Evolutionary conservation across 2,329 filamentous ascomycete genomes (phyloP).

Genomic region (Aureobasidium sp.): DNA sequence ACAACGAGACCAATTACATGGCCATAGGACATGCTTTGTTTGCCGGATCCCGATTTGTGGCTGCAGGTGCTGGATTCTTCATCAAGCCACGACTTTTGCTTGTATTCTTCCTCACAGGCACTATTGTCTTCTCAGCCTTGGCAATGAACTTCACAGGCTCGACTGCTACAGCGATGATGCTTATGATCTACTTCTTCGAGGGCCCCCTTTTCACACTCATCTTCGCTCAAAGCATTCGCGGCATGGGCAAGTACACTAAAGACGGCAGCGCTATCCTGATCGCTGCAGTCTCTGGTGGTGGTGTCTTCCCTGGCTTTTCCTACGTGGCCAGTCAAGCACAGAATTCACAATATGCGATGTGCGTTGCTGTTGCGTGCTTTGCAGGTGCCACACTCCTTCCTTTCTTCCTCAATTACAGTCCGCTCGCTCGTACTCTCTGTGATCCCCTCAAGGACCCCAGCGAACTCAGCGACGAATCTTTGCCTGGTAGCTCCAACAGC

Average conservation of each 20-base stretch:
- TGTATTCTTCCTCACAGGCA: conserved; percentile 43
- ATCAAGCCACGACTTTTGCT: conserved; percentile 53
- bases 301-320: conserved; percentile 48
- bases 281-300: conserved; percentile 46
- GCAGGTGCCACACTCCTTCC: conserved; percentile 45
- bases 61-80: conserved; percentile 45
- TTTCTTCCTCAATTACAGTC: conserved; percentile 44
- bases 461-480: not conserved
- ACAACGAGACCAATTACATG: conserved; percentile 35
- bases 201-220: conserved; percentile 53
- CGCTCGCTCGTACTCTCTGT: conserved; percentile 41
- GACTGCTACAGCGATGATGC: conserved; percentile 38
- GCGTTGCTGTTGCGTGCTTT: conserved; percentile 46
- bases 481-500: conserved; percentile 22
- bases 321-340: conserved; percentile 35
- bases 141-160: conserved; percentile 42
- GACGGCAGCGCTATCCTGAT: conserved; percentile 47
- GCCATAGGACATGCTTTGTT: conserved; percentile 52
- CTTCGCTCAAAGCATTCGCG: conserved; percentile 50
- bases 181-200: conserved; percentile 52
- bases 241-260: conserved; percentile 51
- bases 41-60: conserved; percentile 49
- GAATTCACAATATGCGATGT: conserved; percentile 42
- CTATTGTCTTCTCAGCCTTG: conserved; percentile 44
- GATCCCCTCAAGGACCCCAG: conserved; percentile 24